Evolutionary conservation across 1,284 basidiomycete species (phyloP).

Genomic region (Pascua sp.): DNA sequence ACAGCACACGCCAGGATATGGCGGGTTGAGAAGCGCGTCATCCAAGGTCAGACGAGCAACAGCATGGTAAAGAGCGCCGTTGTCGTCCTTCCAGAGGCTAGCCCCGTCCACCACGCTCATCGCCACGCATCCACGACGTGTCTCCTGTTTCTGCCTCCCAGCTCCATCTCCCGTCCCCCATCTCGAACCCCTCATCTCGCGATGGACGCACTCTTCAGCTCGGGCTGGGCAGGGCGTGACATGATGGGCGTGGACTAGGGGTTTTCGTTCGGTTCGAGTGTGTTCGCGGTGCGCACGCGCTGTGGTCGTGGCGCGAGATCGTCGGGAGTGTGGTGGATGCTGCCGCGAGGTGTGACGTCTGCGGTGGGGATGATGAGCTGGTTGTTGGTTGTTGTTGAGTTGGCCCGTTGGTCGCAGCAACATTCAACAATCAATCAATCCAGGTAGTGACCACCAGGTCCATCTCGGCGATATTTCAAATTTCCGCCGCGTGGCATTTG

Average conservation of each 20-base stretch:
- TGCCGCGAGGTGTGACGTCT: neutral
- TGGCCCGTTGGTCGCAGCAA: too few relatives aligned
- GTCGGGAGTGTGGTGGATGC: neutral
- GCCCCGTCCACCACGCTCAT: neutral
- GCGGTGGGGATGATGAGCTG: neutral
- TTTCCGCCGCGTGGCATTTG: too few relatives aligned
- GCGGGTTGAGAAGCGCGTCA: too few relatives aligned
- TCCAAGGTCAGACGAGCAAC: too few relatives aligned
- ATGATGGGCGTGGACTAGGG: constrained; percentile 50
- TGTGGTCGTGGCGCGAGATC: neutral
- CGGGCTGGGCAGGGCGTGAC: constrained; percentile 88
- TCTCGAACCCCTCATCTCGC: too few relatives aligned
- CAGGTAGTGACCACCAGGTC: too few relatives aligned
- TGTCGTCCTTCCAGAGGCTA: neutral
- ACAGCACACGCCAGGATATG: too few relatives aligned
- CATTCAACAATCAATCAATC: too few relatives aligned
- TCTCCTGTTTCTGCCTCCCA: neutral
- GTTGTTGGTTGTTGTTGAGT: too few relatives aligned
- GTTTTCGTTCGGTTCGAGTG: too few relatives aligned
- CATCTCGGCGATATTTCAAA: too few relatives aligned
- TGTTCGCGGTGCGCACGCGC: neutral
- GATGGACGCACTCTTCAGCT: constrained; percentile 73
- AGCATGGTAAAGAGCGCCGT: too few relatives aligned
- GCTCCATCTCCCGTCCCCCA: neutral
- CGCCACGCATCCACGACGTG: neutral